Evolutionary conservation across 2,329 filamentous ascomycete species (phyloP).

Genomic region (Fusarium decemcellulare): DNA sequence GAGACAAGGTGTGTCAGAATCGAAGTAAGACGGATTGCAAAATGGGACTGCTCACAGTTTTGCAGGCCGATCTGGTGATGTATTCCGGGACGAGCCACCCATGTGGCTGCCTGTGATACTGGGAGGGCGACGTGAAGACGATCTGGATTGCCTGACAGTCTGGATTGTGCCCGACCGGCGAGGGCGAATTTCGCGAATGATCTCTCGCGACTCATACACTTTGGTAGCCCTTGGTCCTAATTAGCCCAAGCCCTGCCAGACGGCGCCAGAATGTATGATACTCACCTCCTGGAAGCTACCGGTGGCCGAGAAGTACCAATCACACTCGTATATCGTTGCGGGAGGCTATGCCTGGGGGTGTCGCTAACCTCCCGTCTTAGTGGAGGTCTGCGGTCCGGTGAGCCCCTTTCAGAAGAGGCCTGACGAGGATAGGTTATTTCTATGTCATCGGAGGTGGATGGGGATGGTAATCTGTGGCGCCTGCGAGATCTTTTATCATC

Average conservation of each 20-base stretch:
- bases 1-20: conserved; percentile 26
- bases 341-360: conserved; percentile 47
- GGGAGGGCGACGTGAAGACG: conserved; percentile 45
- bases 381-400: conserved; percentile 46
- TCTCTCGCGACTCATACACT: conserved; percentile 42
- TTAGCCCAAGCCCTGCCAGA: conserved; percentile 15
- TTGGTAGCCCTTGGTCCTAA: conserved; percentile 35
- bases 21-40: not conserved
- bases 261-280: not conserved
- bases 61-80: conserved; percentile 45
- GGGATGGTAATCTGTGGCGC: conserved; percentile 38
- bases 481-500: conserved; percentile 42
- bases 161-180: conserved; percentile 35
- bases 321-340: conserved; percentile 45
- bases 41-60: conserved; percentile 41
- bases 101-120: conserved; percentile 48
- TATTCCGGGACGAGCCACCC: conserved; percentile 43
- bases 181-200: conserved; percentile 41
- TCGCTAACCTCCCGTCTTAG: conserved; percentile 49
- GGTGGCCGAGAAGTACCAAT: conserved; percentile 54
- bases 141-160: conserved; percentile 40
- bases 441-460: conserved; percentile 45
- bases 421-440: conserved; percentile 40
- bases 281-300: conserved; percentile 51
- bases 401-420: conserved; percentile 47